phyloP scores from a whole-genome alignment of 129 eudicot genomes.

The Sambucus nigra region DNA sequence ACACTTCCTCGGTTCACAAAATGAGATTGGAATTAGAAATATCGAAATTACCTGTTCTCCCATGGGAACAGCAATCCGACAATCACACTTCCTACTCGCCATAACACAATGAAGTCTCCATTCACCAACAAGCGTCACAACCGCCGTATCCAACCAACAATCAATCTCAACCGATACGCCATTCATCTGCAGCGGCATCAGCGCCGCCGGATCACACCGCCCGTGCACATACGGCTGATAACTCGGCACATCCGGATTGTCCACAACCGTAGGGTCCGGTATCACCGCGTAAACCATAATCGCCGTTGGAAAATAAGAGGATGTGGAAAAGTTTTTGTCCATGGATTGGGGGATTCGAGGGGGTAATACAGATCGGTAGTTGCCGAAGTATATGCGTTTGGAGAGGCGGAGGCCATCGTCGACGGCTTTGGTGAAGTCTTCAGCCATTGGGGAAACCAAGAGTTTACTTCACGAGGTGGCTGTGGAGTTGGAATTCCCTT shows the following conservation, averaged over 20 bases:
- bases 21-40: background rate
- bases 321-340: conserved; percentile 36
- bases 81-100: conserved; percentile 54
- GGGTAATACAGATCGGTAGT: conserved; percentile 70
- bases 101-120: conserved; percentile 95
- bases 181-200: conserved; percentile 88
- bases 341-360: conserved; percentile 49
- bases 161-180: conserved; percentile 51
- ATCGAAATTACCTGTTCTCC: conserved; percentile 70
- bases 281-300: conserved; percentile 85
- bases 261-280: conserved; percentile 57
- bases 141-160: conserved; percentile 57
- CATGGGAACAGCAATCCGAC: conserved; percentile 83
- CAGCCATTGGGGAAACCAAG: conserved; percentile 17
- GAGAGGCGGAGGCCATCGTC: conserved; percentile 71
- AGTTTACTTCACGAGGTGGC: background rate
- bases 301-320: conserved; percentile 44
- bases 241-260: conserved; percentile 88
- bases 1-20: background rate
- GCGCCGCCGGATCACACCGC: conserved; percentile 71
- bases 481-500: background rate
- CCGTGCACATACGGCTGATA: conserved; percentile 96
- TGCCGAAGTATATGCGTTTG: conserved; percentile 71
- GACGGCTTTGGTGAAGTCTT: conserved; percentile 54
- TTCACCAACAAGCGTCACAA: conserved; percentile 47